A percentile compares a stretch with the other conserved stretches of the same genome.
These are phyloP conservation scores for Rhizomucor miehei DNA, from an alignment of 371 early-diverging fungal genomes.

Conservation along the genomic window DNA sequence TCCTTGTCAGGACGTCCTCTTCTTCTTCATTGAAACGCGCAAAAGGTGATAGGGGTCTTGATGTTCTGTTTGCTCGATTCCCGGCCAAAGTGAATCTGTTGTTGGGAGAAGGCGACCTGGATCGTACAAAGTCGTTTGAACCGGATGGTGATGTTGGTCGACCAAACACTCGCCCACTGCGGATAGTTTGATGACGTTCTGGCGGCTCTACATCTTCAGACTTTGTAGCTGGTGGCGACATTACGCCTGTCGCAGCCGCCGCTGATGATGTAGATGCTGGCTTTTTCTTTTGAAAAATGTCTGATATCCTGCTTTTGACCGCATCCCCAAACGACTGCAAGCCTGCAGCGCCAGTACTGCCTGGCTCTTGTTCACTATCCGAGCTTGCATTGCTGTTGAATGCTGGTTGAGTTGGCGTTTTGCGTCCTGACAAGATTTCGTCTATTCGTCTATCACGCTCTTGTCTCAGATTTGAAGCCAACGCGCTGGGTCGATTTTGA, in stretches of 20 bases:
- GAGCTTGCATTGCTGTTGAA: conserved; percentile 4
- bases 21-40: conserved; percentile 14
- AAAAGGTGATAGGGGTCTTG: conserved; percentile 17
- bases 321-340: conserved; percentile 24
- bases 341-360: background rate
- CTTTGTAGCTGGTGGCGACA: background rate
- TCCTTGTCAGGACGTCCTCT: background rate
- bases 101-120: conserved; percentile 30
- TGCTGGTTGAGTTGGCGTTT: conserved; percentile 8
- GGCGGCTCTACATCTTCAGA: conserved; percentile 1
- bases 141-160: too few relatives aligned
- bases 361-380: conserved; percentile 3
- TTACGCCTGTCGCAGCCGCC: too few relatives aligned
- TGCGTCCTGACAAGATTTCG: conserved; percentile 32
- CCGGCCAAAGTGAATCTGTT: conserved; percentile 14
- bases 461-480: conserved; percentile 15
- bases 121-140: conserved; percentile 9
- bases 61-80: background rate
- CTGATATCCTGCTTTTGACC: conserved; percentile 25
- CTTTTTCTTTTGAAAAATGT: conserved; percentile 19
- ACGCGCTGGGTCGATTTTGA: conserved; percentile 1
- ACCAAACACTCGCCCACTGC: conserved; percentile 30
- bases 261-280: background rate
- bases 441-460: conserved; percentile 39
- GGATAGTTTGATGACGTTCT: conserved; percentile 6